These are phyloP conservation scores for Heterobasidion annosum DNA, from an alignment of 1,284 basidiomycete species.

Conservation along the genomic window DNA sequence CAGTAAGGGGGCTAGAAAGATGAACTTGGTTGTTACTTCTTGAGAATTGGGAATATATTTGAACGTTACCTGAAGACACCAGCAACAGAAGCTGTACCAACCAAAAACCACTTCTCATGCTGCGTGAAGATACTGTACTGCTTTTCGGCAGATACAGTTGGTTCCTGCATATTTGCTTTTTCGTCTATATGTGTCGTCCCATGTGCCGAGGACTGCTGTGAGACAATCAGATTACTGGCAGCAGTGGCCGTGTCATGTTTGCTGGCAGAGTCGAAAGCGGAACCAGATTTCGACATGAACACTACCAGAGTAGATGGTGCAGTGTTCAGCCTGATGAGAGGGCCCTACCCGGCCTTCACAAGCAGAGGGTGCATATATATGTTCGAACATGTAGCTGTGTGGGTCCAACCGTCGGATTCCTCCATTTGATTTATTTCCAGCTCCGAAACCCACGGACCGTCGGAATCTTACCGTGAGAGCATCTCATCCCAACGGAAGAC, in stretches of 20 bases:
- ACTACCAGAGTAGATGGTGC: background rate
- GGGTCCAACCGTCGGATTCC: no score
- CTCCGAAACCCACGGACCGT: background rate
- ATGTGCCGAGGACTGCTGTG: background rate
- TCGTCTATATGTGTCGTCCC: background rate
- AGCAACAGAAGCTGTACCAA: conserved; percentile 45
- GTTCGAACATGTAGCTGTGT: no score
- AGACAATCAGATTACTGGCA: background rate
- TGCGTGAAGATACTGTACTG: conserved; percentile 47
- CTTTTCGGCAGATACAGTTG: conserved; percentile 1
- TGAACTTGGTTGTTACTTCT: background rate
- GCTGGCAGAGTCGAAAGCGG: background rate
- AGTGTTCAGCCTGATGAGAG: background rate
- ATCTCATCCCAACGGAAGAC: no score
- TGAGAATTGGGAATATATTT: background rate
- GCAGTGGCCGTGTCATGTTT: background rate
- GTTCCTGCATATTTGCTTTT: background rate
- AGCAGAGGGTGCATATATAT: no score
- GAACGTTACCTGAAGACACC: conserved; percentile 48
- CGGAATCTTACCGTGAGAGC: background rate
- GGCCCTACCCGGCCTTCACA: background rate
- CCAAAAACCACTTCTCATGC: conserved; percentile 62
- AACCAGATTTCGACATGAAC: background rate
- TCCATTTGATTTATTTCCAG: no score
- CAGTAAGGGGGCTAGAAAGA: conserved; percentile 50